Evolutionary conservation across 768 basidiomycete genomes (phyloP).

Genomic region (Lentinus brumalis): DNA sequence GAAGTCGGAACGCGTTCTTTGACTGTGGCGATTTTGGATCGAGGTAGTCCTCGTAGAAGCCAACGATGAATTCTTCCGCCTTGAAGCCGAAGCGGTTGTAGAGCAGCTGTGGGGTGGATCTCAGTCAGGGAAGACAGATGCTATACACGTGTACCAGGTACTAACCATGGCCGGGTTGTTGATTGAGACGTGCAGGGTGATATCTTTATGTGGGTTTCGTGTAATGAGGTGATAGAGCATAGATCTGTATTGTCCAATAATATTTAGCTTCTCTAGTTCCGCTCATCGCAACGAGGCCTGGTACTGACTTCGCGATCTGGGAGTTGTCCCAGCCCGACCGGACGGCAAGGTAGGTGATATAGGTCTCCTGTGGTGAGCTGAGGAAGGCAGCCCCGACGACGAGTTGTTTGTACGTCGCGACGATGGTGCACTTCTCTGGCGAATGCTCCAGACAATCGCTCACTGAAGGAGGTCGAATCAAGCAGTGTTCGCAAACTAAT

Average conservation of each 20-base stretch:
- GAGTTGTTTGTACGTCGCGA: conserved; percentile 68
- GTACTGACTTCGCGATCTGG: conserved; percentile 69
- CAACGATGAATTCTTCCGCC: conserved; percentile 79
- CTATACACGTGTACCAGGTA: neutral
- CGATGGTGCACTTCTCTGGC: conserved; percentile 75
- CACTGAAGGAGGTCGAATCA: conserved; percentile 43
- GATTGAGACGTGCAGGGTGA: conserved; percentile 80
- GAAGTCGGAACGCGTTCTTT: conserved; percentile 78
- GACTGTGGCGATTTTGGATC: conserved; percentile 67
- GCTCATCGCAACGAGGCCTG: neutral
- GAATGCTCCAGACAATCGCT: conserved; percentile 66
- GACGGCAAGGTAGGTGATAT: conserved; percentile 82
- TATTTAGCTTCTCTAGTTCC: neutral
- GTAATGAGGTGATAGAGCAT: conserved; percentile 79
- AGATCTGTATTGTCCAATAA: conserved; percentile 42
- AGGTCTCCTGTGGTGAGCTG: conserved; percentile 78
- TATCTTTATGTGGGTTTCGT: conserved; percentile 73
- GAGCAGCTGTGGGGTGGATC: conserved; percentile 48
- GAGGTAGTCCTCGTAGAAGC: conserved; percentile 83
- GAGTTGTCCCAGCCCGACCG: conserved; percentile 80
- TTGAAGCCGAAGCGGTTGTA: conserved; percentile 91
- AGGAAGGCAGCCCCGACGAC: conserved; percentile 77
- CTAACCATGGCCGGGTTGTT: conserved; percentile 65
- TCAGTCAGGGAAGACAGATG: neutral
- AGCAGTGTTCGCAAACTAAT: neutral